These are phyloP conservation scores for Mangifera indica DNA, from an alignment of 345 rosid species.

Conservation along the genomic window DNA sequence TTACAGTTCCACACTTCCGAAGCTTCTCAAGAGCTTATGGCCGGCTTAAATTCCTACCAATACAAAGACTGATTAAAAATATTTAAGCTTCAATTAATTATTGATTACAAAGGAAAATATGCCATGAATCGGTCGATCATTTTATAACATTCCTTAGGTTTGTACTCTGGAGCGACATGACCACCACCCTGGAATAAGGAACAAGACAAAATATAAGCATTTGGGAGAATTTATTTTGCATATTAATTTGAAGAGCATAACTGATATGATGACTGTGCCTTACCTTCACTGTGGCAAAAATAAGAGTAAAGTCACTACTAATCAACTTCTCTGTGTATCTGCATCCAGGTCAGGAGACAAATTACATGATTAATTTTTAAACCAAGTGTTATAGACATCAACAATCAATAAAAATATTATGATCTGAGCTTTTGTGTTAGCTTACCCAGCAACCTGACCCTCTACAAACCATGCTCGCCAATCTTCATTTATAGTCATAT, in stretches of 20 bases:
- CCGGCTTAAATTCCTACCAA: not conserved
- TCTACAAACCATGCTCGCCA: constrained; percentile 25
- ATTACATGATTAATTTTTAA: too few species aligned
- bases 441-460: constrained; percentile 39
- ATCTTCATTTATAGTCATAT: constrained; percentile 17
- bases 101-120: not conserved
- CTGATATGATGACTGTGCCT: not conserved
- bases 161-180: constrained; percentile 36
- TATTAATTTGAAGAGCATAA: too few species aligned
- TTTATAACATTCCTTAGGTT: constrained; percentile 26
- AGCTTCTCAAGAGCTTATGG: too few species aligned
- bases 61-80: too few species aligned
- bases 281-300: constrained; percentile 28
- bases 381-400: too few species aligned
- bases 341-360: constrained; percentile 8
- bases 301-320: constrained; percentile 15
- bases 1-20: too few species aligned
- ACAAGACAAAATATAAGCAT: not conserved
- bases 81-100: too few species aligned
- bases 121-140: constrained; percentile 31
- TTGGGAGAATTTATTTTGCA: too few species aligned
- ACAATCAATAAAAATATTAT: too few species aligned
- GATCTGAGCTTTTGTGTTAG: too few species aligned
- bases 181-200: constrained; percentile 28
- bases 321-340: constrained; percentile 30